phyloP scores from a whole-genome alignment of 257 asterid genomes.

The Solanum arcanum region DNA sequence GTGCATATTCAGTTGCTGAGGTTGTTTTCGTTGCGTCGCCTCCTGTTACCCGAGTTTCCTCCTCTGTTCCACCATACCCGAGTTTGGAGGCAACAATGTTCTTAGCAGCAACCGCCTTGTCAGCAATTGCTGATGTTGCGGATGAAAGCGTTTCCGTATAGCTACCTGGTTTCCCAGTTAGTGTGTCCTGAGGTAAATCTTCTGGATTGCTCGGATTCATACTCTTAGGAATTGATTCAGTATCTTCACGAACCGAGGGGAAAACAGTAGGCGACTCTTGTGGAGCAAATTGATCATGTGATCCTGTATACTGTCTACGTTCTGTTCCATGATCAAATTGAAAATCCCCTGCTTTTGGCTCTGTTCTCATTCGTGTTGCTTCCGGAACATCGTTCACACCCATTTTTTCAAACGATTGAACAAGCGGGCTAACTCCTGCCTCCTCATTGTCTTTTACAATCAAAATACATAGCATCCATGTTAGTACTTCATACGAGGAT shows the following conservation, averaged over 20 bases:
- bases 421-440: conserved; percentile 32
- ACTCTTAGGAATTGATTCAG: conserved; percentile 12
- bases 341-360: background rate
- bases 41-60: background rate
- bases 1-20: conserved; percentile 22
- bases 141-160: conserved; percentile 12
- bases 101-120: conserved; percentile 39
- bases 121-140: conserved; percentile 23
- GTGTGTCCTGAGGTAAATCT: conserved; percentile 22
- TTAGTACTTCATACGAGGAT: background rate
- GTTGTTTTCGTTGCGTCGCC: background rate
- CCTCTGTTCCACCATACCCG: conserved; percentile 20
- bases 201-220: conserved; percentile 13
- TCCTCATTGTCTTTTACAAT: conserved; percentile 31
- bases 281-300: conserved; percentile 50
- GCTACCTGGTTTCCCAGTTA: conserved; percentile 18
- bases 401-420: conserved; percentile 21
- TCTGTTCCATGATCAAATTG: background rate
- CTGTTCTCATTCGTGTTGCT: background rate
- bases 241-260: background rate
- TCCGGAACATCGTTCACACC: conserved; percentile 7
- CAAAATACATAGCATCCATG: background rate
- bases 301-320: conserved; percentile 17
- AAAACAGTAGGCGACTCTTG: conserved; percentile 4
- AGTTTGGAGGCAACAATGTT: conserved; percentile 33